These are phyloP conservation scores for Penicillium hordei DNA, from an alignment of 2,329 filamentous ascomycete species.

Conservation along the genomic window DNA sequence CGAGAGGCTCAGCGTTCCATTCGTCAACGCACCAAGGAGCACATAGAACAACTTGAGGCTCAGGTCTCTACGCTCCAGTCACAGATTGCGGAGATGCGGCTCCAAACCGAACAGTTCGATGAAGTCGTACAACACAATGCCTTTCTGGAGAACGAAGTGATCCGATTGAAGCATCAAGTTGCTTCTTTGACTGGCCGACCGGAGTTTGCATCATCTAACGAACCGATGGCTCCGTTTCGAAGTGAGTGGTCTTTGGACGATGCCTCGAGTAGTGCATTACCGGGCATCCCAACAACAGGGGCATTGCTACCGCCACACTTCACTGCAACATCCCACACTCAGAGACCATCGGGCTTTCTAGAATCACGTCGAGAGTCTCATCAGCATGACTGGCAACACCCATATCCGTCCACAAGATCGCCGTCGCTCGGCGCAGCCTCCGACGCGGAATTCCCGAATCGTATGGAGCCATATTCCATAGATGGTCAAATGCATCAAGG, in stretches of 20 bases:
- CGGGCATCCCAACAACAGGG: conserved; percentile 14
- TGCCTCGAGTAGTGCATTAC: conserved; percentile 13
- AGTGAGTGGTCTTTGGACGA: conserved; percentile 23
- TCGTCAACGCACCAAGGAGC: conserved; percentile 59
- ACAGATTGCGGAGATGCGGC: conserved; percentile 51
- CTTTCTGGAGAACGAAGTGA: conserved; percentile 56
- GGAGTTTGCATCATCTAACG: conserved; percentile 21
- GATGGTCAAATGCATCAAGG: conserved; percentile 17
- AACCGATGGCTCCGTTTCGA: conserved; percentile 9
- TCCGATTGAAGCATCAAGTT: conserved; percentile 52
- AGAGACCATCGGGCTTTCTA: conserved; percentile 27
- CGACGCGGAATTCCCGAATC: conserved; percentile 28
- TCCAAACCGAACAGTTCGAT: conserved; percentile 52
- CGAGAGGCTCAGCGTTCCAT: conserved; percentile 61
- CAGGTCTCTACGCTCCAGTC: conserved; percentile 31
- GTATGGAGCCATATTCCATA: conserved; percentile 27
- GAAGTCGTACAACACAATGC: conserved; percentile 55
- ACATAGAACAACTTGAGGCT: conserved; percentile 58
- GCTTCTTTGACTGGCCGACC: conserved; percentile 29
- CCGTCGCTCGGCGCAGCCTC: conserved; percentile 30
- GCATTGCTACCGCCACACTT: conserved; percentile 29
- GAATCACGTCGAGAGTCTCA: conserved; percentile 29
- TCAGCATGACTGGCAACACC: conserved; percentile 29
- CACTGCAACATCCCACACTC: conserved; percentile 18
- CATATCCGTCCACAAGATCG: conserved; percentile 29